A percentile compares a stretch with the other conserved stretches of the same genome.
These are phyloP conservation scores for Aspergillus ochraceoroseus DNA, from an alignment of 2,329 filamentous ascomycete species.

Conservation along the genomic window DNA sequence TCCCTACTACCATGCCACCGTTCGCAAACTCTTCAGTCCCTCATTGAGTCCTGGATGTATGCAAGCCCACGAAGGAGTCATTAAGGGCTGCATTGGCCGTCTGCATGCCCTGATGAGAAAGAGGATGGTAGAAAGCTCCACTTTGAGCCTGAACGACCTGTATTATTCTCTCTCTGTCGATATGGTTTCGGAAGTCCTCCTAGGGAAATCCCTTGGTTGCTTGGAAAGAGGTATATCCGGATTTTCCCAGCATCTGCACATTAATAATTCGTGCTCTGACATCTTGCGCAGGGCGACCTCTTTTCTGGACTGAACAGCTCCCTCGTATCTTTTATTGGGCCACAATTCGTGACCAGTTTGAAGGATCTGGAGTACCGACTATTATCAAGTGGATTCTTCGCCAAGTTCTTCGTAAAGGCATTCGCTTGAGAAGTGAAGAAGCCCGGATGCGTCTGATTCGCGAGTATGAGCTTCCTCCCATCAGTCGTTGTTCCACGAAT, in stretches of 20 bases:
- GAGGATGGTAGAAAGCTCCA: conserved; percentile 8
- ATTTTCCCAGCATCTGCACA: neutral
- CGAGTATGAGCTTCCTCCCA: conserved; percentile 16
- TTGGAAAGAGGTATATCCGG: conserved; percentile 19
- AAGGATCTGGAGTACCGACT: conserved; percentile 25
- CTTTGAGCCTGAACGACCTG: conserved; percentile 21
- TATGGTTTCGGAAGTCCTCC: conserved; percentile 25
- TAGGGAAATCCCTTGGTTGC: conserved; percentile 26
- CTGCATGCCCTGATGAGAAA: conserved; percentile 19
- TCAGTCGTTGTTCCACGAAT: neutral
- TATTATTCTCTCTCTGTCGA: conserved; percentile 27
- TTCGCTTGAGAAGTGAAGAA: conserved; percentile 20
- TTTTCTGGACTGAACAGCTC: conserved; percentile 28
- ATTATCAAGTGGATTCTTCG: conserved; percentile 28
- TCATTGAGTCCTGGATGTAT: conserved; percentile 24
- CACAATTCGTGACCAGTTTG: conserved; percentile 25
- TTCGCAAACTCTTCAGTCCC: conserved; percentile 25
- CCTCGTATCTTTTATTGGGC: conserved; percentile 29
- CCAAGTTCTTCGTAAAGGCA: conserved; percentile 24
- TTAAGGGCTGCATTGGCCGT: conserved; percentile 21
- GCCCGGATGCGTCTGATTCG: conserved; percentile 26
- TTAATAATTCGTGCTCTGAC: too few relatives aligned
- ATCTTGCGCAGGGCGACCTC: conserved; percentile 11
- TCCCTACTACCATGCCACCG: conserved; percentile 22
- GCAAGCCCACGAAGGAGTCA: conserved; percentile 21